These are phyloP conservation scores for Amanita rimosa DNA, from an alignment of 768 basidiomycete species.

Conservation along the genomic window DNA sequence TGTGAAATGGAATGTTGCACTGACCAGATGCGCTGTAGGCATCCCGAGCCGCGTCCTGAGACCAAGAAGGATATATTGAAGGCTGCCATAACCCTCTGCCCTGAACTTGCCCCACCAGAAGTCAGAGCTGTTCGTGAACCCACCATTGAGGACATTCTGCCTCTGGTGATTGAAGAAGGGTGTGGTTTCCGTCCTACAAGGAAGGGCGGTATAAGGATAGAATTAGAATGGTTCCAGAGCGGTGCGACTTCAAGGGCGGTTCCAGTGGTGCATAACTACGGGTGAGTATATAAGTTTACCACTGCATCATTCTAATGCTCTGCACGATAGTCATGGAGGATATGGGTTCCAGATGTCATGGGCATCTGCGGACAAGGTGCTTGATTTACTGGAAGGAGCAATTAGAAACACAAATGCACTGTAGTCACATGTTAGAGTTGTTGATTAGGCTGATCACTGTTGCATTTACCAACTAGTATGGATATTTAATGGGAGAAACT, in stretches of 20 bases:
- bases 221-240: constrained; percentile 25
- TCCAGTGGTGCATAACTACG: constrained; percentile 55
- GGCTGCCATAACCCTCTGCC: constrained; percentile 37
- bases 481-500: too few species aligned
- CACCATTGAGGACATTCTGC: constrained; percentile 35
- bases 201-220: constrained; percentile 54
- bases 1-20: background rate
- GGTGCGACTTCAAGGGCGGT: constrained; percentile 16
- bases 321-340: constrained; percentile 33
- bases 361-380: constrained; percentile 37
- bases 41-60: constrained; percentile 51
- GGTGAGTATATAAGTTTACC: constrained; percentile 26
- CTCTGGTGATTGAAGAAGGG: constrained; percentile 38
- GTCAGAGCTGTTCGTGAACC: constrained; percentile 33
- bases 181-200: constrained; percentile 57
- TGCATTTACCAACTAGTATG: too few species aligned
- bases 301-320: background rate
- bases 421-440: background rate
- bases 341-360: constrained; percentile 48
- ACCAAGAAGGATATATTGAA: constrained; percentile 49
- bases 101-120: constrained; percentile 47
- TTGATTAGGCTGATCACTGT: too few species aligned
- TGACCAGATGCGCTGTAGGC: constrained; percentile 26
- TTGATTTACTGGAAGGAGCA: constrained; percentile 29
- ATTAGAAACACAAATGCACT: constrained; percentile 9